Conservation (phyloP, 1,139 yeast genomes). For the Taphrina confusa region DNA sequence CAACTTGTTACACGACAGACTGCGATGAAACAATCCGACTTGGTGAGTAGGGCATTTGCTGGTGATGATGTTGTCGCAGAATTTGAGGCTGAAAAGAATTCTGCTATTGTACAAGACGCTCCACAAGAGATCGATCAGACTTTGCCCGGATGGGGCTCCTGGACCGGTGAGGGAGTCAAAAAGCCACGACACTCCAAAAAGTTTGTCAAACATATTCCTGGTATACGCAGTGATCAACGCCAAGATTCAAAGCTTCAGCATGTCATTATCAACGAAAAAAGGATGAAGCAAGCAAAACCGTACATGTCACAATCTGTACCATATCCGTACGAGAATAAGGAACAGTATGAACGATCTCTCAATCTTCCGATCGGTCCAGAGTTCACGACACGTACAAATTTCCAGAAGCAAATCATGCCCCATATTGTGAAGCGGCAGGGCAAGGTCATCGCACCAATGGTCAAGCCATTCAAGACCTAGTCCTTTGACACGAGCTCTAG, state of each 20-base stretch:
- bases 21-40: slow-evolving; percentile 67
- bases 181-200: slow-evolving; percentile 55
- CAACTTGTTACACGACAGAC: neutral
- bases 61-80: slow-evolving; percentile 88
- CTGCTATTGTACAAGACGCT: slow-evolving; percentile 72
- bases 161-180: slow-evolving; percentile 49
- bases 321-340: slow-evolving; percentile 87
- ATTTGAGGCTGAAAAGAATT: slow-evolving; percentile 71
- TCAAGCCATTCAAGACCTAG: slow-evolving; percentile 23
- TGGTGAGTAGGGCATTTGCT: slow-evolving; percentile 90
- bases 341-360: slow-evolving; percentile 89
- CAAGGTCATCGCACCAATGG: slow-evolving; percentile 80
- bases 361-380: slow-evolving; percentile 98
- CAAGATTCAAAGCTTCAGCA: slow-evolving; percentile 71
- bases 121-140: slow-evolving; percentile 84
- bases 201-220: slow-evolving; percentile 61
- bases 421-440: slow-evolving; percentile 84
- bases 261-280: slow-evolving; percentile 86
- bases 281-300: slow-evolving; percentile 75
- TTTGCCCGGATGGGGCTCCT: slow-evolving; percentile 82
- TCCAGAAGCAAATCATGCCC: slow-evolving; percentile 87
- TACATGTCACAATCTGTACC: slow-evolving; percentile 88
- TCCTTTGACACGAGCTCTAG: too few species aligned
- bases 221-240: slow-evolving; percentile 67
- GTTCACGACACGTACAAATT: slow-evolving; percentile 87